phyloP scores from a whole-genome alignment of 176 grass and related monocot genomes.

The Oryza glumipatula region DNA sequence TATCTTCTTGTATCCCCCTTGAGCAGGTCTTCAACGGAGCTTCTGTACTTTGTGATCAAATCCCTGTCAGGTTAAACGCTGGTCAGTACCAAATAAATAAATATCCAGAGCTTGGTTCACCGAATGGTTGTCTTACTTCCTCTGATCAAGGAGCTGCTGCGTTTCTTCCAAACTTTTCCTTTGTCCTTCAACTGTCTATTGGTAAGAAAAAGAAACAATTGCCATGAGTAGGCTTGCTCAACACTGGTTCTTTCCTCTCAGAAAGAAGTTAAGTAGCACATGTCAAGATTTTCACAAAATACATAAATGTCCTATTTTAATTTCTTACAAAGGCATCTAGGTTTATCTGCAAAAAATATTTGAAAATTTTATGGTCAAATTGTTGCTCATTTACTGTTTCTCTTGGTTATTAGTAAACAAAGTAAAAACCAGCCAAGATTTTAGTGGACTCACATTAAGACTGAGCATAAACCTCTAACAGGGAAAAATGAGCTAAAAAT shows the following conservation, averaged over 20 bases:
- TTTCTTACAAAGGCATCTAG: not conserved
- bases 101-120: not conserved
- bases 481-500: not conserved
- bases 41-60: conserved; percentile 48
- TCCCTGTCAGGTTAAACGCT: conserved; percentile 38
- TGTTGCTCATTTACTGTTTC: conserved; percentile 16
- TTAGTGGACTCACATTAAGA: not conserved
- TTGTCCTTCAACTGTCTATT: conserved; percentile 53
- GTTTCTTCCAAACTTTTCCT: conserved; percentile 55
- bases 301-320: not conserved
- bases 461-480: not conserved
- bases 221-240: conserved; percentile 13
- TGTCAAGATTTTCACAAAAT: not conserved
- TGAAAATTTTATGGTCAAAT: not conserved
- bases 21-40: conserved; percentile 45
- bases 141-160: conserved; percentile 45
- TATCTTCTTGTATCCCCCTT: conserved; percentile 42
- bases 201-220: not conserved
- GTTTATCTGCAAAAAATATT: not conserved
- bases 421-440: conserved; percentile 5
- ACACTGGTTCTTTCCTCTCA: not conserved
- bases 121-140: conserved; percentile 37
- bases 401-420: conserved; percentile 3
- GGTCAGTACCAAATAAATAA: not conserved
- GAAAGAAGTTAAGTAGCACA: not conserved